Percentiles rank a stretch among this genome's conserved stretches.
phyloP scores from a whole-genome alignment of 2,329 filamentous ascomycete species.

The Colletotrichum truncatum region DNA sequence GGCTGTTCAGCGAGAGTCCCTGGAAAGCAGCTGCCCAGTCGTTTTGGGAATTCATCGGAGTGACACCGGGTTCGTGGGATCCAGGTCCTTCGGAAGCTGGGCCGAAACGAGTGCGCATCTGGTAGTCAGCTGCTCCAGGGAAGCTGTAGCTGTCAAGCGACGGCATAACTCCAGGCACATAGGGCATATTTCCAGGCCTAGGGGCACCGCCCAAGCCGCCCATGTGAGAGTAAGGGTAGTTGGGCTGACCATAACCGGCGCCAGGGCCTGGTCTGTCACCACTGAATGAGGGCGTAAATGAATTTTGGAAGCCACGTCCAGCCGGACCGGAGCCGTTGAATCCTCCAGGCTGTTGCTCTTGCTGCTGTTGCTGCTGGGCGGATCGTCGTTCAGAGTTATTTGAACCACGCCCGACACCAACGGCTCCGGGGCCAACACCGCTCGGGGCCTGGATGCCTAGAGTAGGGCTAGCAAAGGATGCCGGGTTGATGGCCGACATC shows the following conservation, averaged over 20 bases:
- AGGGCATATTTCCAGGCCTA: constrained; percentile 47
- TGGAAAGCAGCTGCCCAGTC: constrained; percentile 75
- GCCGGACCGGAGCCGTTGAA: constrained; percentile 49
- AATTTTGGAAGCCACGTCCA: constrained; percentile 51
- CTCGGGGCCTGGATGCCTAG: constrained; percentile 76
- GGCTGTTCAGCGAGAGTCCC: constrained; percentile 75
- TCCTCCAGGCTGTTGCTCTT: constrained; percentile 41
- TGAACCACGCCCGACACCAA: constrained; percentile 61
- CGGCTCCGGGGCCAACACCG: constrained; percentile 71
- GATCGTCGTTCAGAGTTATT: constrained; percentile 56
- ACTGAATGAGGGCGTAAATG: constrained; percentile 52
- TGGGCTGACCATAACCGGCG: constrained; percentile 46
- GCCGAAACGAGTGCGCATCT: constrained; percentile 58
- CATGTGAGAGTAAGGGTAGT: constrained; percentile 43
- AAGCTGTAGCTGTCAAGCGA: constrained; percentile 56
- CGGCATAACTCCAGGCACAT: constrained; percentile 49
- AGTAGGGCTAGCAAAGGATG: constrained; percentile 86
- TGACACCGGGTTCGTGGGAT: constrained; percentile 38
- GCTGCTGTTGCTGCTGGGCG: constrained; percentile 49
- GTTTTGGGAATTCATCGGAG: constrained; percentile 43
- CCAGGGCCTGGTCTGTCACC: constrained; percentile 51
- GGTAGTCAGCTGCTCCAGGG: constrained; percentile 53
- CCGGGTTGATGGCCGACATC: constrained; percentile 99
- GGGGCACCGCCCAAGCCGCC: constrained; percentile 37
- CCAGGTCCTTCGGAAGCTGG: constrained; percentile 45